These are phyloP conservation scores for Monosporascus cannonballus DNA, from an alignment of 2,329 filamentous ascomycete genomes.

Conservation along the genomic window DNA sequence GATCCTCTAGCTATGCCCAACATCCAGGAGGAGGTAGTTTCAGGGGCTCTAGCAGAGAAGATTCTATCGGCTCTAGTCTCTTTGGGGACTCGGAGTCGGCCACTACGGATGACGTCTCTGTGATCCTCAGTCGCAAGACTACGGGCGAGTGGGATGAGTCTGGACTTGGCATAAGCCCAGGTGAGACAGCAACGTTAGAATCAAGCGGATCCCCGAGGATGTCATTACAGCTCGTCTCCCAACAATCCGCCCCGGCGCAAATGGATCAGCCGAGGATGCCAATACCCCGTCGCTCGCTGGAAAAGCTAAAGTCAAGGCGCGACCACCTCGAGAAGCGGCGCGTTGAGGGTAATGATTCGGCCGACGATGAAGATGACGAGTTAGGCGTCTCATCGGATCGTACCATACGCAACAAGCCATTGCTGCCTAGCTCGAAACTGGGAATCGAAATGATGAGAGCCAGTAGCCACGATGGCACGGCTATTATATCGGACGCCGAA, in stretches of 20 bases:
- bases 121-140: conserved; percentile 67
- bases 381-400: conserved; percentile 50
- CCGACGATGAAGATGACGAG: conserved; percentile 93
- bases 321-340: conserved; percentile 69
- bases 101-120: conserved; percentile 69
- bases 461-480: conserved; percentile 82
- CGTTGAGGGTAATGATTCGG: conserved; percentile 73
- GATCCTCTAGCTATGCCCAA: conserved; percentile 64
- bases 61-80: conserved; percentile 82
- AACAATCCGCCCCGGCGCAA: conserved; percentile 59
- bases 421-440: conserved; percentile 75
- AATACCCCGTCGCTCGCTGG: conserved; percentile 58
- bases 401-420: conserved; percentile 44
- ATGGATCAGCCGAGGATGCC: conserved; percentile 44
- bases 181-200: conserved; percentile 34
- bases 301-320: conserved; percentile 68
- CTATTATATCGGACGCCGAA: conserved; percentile 44
- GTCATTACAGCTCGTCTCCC: conserved; percentile 49
- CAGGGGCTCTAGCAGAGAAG: conserved; percentile 72
- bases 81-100: conserved; percentile 82
- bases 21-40: conserved; percentile 66
- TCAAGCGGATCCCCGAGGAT: conserved; percentile 32
- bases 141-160: conserved; percentile 74
- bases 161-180: conserved; percentile 72
- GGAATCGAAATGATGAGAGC: conserved; percentile 98